phyloP scores from a whole-genome alignment of 192 early-diverging fungal species.

The Backusella circina region DNA sequence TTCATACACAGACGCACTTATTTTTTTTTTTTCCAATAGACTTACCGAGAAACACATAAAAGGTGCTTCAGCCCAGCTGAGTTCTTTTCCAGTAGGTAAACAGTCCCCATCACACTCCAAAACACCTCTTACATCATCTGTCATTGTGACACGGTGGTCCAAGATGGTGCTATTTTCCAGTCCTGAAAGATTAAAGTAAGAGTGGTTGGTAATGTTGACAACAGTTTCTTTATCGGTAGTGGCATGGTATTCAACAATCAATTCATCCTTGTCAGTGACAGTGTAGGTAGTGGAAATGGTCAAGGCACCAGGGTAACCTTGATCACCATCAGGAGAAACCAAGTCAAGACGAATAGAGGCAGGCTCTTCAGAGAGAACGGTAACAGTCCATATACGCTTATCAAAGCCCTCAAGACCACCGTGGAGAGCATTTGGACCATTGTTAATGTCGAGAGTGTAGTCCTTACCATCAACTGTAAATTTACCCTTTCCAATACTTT shows the following conservation, averaged over 20 bases:
- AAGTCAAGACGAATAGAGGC: constrained; percentile 54
- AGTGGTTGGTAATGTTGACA: constrained; percentile 81
- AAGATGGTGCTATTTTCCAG: constrained; percentile 43
- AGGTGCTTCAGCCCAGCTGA: constrained; percentile 33
- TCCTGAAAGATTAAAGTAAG: constrained; percentile 88
- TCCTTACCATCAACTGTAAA: constrained; percentile 59
- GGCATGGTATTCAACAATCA: constrained; percentile 50
- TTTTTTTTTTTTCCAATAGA: neutral
- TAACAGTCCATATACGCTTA: constrained; percentile 56
- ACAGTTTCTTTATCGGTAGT: constrained; percentile 50
- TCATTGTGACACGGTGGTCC: constrained; percentile 52
- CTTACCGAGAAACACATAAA: constrained; percentile 55
- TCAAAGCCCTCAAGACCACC: constrained; percentile 77
- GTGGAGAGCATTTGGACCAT: constrained; percentile 79
- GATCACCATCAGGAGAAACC: constrained; percentile 67
- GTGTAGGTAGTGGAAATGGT: constrained; percentile 57
- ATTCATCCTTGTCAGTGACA: constrained; percentile 45
- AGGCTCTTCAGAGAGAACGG: constrained; percentile 37
- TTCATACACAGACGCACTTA: neutral
- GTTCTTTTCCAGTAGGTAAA: constrained; percentile 70
- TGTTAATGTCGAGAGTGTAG: constrained; percentile 60
- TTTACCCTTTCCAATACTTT: constrained; percentile 55
- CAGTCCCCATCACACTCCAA: constrained; percentile 52
- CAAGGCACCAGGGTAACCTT: constrained; percentile 77
- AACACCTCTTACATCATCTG: constrained; percentile 42